Percentiles rank a stretch among this genome's conserved stretches.
phyloP scores from a whole-genome alignment of 257 asterid genomes.

The Nicotiana benthamiana region DNA sequence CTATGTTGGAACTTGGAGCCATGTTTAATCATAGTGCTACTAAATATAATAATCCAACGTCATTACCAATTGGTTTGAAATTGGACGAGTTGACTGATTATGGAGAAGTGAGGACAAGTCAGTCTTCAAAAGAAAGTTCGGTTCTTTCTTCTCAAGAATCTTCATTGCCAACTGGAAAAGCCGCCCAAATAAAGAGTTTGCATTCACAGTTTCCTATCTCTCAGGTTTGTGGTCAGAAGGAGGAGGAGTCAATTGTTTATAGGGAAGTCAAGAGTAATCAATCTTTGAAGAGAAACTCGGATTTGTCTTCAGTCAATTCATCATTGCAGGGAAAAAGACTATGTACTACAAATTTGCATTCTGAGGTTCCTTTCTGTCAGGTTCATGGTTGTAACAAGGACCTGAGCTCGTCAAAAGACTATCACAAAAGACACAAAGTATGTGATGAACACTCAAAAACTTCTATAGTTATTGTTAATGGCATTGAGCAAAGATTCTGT shows the following conservation, averaged over 20 bases:
- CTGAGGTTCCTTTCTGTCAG: conserved; percentile 45
- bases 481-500: conserved; percentile 62
- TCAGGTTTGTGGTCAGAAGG: conserved; percentile 50
- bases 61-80: background rate
- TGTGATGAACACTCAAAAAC: conserved; percentile 68
- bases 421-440: conserved; percentile 67
- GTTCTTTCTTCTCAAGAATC: conserved; percentile 18
- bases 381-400: conserved; percentile 63
- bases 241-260: conserved; percentile 18
- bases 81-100: conserved; percentile 8
- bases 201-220: conserved; percentile 33
- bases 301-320: conserved; percentile 21
- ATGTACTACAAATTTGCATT: conserved; percentile 17
- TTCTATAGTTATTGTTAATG: conserved; percentile 51
- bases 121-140: conserved; percentile 13
- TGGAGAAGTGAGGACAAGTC: conserved; percentile 13
- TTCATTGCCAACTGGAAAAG: conserved; percentile 28
- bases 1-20: conserved; percentile 10
- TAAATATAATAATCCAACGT: background rate
- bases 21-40: background rate
- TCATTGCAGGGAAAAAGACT: conserved; percentile 29
- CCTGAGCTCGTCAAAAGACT: conserved; percentile 56
- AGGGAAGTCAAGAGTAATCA: conserved; percentile 14
- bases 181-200: conserved; percentile 16
- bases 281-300: conserved; percentile 13